These are phyloP conservation scores for Apiosordaria backusii DNA, from an alignment of 495 filamentous ascomycete genomes.

Conservation along the genomic window DNA sequence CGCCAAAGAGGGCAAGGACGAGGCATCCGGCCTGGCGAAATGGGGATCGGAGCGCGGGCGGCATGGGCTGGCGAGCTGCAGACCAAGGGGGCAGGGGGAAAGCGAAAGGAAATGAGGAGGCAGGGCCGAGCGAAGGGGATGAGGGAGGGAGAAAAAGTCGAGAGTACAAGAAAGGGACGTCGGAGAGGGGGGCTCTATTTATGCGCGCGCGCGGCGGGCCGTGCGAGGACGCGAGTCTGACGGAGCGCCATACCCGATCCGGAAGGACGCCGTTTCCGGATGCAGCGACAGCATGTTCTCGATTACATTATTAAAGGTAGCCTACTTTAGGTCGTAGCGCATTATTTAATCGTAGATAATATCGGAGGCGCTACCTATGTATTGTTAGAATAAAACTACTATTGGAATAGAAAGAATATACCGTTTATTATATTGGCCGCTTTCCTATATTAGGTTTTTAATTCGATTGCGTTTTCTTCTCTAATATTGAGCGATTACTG, in stretches of 20 bases:
- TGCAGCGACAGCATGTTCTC: slow-evolving; percentile 2
- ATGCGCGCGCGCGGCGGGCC: neutral
- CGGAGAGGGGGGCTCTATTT: slow-evolving; percentile 3
- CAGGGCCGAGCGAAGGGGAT: neutral
- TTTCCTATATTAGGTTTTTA: slow-evolving; percentile 17
- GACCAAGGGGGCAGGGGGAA: neutral
- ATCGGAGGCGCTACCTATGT: slow-evolving; percentile 10
- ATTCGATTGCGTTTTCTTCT: slow-evolving; percentile 14
- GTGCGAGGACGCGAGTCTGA: neutral
- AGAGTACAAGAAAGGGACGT: neutral
- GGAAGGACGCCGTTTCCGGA: neutral
- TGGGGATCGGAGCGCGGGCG: neutral
- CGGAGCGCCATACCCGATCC: neutral
- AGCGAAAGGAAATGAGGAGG: neutral
- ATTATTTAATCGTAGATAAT: slow-evolving; percentile 21
- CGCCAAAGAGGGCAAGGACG: neutral
- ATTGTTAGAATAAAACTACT: slow-evolving; percentile 13
- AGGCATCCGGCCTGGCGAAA: neutral
- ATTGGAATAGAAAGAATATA: slow-evolving; percentile 13
- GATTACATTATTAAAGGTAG: slow-evolving; percentile 16
- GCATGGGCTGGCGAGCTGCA: neutral
- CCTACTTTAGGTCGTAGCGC: slow-evolving; percentile 26
- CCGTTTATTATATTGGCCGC: slow-evolving; percentile 23
- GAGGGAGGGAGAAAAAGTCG: neutral
- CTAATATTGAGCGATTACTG: slow-evolving; percentile 23